Evolutionary conservation across 306 rosid species (phyloP), one percentile per base, ranked within the genome.

Genomic region (Medicago lupulina): DNA sequence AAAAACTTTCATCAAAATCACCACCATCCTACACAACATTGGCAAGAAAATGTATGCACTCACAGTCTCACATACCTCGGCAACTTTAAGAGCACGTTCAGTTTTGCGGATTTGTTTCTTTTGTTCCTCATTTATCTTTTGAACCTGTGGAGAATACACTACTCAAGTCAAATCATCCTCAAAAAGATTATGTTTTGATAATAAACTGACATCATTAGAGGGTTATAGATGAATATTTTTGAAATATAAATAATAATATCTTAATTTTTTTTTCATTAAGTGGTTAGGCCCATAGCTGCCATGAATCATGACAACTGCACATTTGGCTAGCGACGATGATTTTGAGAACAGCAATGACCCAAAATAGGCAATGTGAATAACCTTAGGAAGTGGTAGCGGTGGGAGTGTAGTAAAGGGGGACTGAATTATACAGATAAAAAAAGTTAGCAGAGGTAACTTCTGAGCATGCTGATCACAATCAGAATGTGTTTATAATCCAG

Each of bases 21-120:
- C 55, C 80, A 80, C 77, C 76, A 77, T 66, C 84, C 46, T 77
- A 70, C 73, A 76, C n/a, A 43, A 40, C 25, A 70, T 28, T 59
- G 41, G 68, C 61, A 67, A 63, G 21, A 74, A 65, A 67, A 82
- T 64, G 61, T 49, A 70, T 25, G 67, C 9, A 74, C 54, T 64
- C 67, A 74, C 75, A 81, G 86, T 89, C 98, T 64, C 63, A 80
- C 79, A 81, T 89, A 92, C 99, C 99, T 96, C 94, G n/a, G 97
- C 88, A 80, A 89, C 86, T 83, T 89, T 91, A 74, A 92, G 96
- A 77, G 97, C 97, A 7, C 91, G 98, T 69, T 96, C 98, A 10
- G 85, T 86, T 68, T 84, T 88, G 43, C 81, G 90, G 69, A 96
- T 88, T 77, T 76, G 86, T 51, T 61, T 70, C 85, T 85, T 92